Base-by-base conservation (phyloP, 1,139 yeast genomes). In the Zygosaccharomyces sapae region DNA sequence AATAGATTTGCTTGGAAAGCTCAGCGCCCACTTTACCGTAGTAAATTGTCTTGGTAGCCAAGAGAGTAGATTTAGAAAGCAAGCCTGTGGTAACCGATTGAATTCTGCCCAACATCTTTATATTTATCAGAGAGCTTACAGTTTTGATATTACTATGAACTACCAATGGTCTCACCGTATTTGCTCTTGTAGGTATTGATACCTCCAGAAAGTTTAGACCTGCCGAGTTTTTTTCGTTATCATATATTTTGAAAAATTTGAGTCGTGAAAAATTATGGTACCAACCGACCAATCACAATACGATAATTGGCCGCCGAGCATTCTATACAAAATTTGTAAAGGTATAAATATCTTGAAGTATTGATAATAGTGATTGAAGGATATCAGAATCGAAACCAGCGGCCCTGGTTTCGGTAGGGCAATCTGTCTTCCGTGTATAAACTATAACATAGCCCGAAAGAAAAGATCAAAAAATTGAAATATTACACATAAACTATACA, bases 1-100 rank as follows among this genome's bases (percentile, higher is more conserved):
- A 74, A 79, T 89, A 90, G 54, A 92, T 86, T 68, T 86, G 86
- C 75, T 90, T 92, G 52, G 89, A 86, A 59, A 92, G 71, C 73
- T 92, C 97, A 57, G 80, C 87, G 51, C 81, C 75, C 53, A 92
- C 97, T 75, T 90, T 92, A 60, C 86, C 73, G 89, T 95, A 92
- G 83, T 88, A 90, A 48, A 81, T 70, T 49, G 87, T 74, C 54
- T 73, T 65, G 69, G 79, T 75, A 43, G 68, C 56, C 43, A 67
- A 51, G 35, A 45, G 36, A 20, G 53, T 52, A 8, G 62, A 55
- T 40, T 51, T 60, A 34, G 62, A 46, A 41, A 57, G 50, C 12
- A 62, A 40, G 37, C 55, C 42, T 30, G 58, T 48, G 16, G 62
- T 53, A 22, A 54, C 50, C 9, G 58, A 49, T 48, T 61, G 65